phyloP scores from a whole-genome alignment of 495 filamentous ascomycete genomes.

The Letharia lupina region DNA sequence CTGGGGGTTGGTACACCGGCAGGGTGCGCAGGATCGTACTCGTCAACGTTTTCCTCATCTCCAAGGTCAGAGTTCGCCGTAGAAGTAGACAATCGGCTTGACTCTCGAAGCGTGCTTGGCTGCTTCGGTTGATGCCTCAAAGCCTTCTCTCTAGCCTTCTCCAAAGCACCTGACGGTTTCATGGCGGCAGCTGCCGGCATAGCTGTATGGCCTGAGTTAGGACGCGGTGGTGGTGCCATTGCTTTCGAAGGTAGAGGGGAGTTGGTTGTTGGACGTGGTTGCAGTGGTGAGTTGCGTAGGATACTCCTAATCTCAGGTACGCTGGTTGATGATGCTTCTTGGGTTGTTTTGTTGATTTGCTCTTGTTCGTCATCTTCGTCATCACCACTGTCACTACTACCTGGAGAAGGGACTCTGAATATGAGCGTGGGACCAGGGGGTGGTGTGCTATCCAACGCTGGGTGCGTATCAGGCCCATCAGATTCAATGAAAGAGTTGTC shows the following conservation, averaged over 20 bases:
- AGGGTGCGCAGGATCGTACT: slow-evolving; percentile 5
- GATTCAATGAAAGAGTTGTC: slow-evolving; percentile 12
- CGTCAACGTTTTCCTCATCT: not conserved
- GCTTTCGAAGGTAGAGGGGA: not conserved
- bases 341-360: not conserved
- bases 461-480: not conserved
- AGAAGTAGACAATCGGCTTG: slow-evolving; percentile 34
- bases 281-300: not conserved
- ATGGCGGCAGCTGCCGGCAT: slow-evolving; percentile 24
- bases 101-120: slow-evolving; percentile 39
- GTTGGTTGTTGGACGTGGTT: not conserved
- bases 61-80: slow-evolving; percentile 2
- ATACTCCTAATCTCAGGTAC: not conserved
- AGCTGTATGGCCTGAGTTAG: slow-evolving; percentile 11
- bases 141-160: slow-evolving; percentile 33
- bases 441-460: not conserved
- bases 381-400: slow-evolving; percentile 3
- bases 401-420: slow-evolving; percentile 18
- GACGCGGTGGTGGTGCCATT: slow-evolving; percentile 15
- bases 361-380: not conserved
- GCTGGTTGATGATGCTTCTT: not conserved
- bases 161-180: slow-evolving; percentile 27
- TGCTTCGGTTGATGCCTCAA: slow-evolving; percentile 42
- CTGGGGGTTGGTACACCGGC: not conserved
- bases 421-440: not conserved